Base-by-base conservation (phyloP, 129 eudicot genomes). In the Escallonia rubra region DNA sequence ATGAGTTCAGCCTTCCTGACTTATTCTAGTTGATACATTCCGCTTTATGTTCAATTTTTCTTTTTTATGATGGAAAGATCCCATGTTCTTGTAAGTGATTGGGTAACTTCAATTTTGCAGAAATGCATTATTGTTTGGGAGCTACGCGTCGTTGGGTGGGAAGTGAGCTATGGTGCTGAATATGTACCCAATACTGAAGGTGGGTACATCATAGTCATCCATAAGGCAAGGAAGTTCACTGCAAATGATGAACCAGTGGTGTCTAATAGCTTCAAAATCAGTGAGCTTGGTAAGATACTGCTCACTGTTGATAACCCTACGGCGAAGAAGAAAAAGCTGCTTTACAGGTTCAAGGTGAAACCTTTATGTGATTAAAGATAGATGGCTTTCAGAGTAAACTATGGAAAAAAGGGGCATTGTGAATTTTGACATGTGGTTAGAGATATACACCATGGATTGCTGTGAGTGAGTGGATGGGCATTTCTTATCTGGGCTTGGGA, bases 101-200 rank as follows among this genome's bases (percentile, higher is more conserved):
- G 52, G 6, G 56, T 5, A 41, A n/a, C n/a, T n/a, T 38, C 43
- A 38, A 60, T 34, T 52, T 57, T 78, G 75, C 89, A 93, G 98
- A 77, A 73, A 67, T 83, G 95, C 75, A 70, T 72, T 61, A 67
- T 93, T 12, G 84, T 82, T 23, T 93, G 98, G 98, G 98, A 93
- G 76, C 70, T 93, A 16, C 84, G 98, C 34, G 98, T 93, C n/a
- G 94, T 93, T 11, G 96, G 95, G 11, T 93, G 98, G 96, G 98
- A 86, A 60, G 96, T 89, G 73, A 86, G 83, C 78, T 89, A 89
- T 74, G 76, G 86, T 64, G 96, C 96, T 3, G 96, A 93, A 70
- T 93, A 72, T 52, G 83, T 80, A 52, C 96, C 96, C 1, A 78
- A 79, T 51, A 63, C 66, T 64, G 89, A 80, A 80, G 69, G 82